phyloP scores from a whole-genome alignment of 2,329 filamentous ascomycete genomes.

The Trichoderma polysporum region DNA sequence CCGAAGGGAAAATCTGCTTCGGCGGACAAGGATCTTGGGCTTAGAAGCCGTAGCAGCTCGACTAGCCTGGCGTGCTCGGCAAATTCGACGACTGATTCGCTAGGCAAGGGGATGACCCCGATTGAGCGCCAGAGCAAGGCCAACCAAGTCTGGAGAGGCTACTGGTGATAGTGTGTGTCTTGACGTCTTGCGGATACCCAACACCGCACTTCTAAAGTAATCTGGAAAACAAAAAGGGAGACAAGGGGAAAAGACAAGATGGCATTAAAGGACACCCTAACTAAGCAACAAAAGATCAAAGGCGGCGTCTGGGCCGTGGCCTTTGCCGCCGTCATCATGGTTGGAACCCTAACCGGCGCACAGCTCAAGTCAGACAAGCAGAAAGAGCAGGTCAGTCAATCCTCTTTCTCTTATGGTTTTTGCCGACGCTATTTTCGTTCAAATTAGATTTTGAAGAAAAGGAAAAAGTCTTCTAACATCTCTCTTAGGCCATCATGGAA shows the following conservation, averaged over 20 bases:
- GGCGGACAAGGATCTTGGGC: not conserved
- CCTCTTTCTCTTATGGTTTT: conserved; percentile 5
- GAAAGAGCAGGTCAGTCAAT: conserved; percentile 40
- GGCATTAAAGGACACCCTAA: conserved; percentile 26
- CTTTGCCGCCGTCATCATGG: conserved; percentile 47
- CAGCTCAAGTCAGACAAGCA: conserved; percentile 50
- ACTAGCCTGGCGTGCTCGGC: not conserved
- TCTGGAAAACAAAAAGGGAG: not conserved
- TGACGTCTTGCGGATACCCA: not conserved
- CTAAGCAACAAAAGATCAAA: conserved; percentile 36
- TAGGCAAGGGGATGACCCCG: conserved; percentile 23
- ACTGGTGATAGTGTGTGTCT: conserved; percentile 28
- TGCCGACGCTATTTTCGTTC: not conserved
- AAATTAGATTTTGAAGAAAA: not conserved
- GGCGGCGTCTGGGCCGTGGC: conserved; percentile 43
- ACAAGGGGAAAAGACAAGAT: not conserved
- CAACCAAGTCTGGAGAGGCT: conserved; percentile 30
- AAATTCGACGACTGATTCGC: not conserved
- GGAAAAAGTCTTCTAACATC: not conserved
- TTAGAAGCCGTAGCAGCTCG: not conserved
- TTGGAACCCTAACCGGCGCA: conserved; percentile 50
- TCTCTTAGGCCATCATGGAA: conserved; percentile 34
- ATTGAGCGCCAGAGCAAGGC: conserved; percentile 27
- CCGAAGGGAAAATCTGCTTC: not conserved
- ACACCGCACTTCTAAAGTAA: not conserved